phyloP scores from a whole-genome alignment of 179 eudicot species.

The Carnegiea gigantea region DNA sequence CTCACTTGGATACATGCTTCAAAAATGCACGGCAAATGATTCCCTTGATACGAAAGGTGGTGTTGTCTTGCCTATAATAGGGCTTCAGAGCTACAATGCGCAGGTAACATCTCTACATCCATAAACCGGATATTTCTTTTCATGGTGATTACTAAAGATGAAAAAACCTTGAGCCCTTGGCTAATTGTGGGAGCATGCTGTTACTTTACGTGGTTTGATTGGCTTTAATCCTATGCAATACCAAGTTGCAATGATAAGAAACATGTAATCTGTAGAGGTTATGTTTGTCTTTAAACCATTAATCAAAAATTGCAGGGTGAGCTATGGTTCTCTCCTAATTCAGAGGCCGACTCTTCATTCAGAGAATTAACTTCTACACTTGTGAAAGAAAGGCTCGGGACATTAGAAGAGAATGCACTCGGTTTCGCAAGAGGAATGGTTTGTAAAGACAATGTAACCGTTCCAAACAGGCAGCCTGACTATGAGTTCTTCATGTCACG shows the following conservation, averaged over 20 bases:
- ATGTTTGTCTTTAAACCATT: not conserved
- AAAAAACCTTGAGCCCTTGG: not conserved
- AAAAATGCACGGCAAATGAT: constrained; percentile 23
- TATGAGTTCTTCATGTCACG: constrained; percentile 32
- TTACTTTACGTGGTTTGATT: not conserved
- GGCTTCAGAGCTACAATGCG: constrained; percentile 53
- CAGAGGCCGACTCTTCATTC: constrained; percentile 15
- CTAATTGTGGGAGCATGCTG: not conserved
- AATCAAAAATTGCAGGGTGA: constrained; percentile 21
- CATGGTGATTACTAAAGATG: not conserved
- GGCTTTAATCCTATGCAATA: not conserved
- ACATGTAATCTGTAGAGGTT: not conserved
- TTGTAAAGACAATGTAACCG: constrained; percentile 17
- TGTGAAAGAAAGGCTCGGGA: constrained; percentile 22
- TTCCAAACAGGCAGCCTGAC: constrained; percentile 28
- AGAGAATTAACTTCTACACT: constrained; percentile 15
- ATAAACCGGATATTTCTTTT: not conserved
- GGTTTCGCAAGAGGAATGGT: constrained; percentile 26
- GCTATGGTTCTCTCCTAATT: constrained; percentile 24
- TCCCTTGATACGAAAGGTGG: constrained; percentile 18
- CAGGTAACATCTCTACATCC: constrained; percentile 33
- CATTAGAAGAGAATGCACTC: constrained; percentile 25
- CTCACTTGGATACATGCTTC: constrained; percentile 48
- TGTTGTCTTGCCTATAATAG: constrained; percentile 46
- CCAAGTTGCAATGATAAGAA: not conserved